phyloP scores from a whole-genome alignment of 805 yeast genomes.

The Torulaspora delbrueckii region DNA sequence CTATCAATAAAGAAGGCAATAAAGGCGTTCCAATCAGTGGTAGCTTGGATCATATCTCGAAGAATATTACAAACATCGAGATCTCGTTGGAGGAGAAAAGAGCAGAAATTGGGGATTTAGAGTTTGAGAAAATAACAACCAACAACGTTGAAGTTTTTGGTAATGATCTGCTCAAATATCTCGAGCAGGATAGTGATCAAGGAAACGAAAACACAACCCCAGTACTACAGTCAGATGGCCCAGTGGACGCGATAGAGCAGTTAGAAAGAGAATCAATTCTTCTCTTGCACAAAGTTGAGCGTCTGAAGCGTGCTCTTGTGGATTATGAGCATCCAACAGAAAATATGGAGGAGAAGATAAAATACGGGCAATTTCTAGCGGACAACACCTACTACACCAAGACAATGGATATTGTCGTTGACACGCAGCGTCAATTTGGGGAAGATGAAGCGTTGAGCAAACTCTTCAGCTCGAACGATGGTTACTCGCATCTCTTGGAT shows the following conservation, averaged over 20 bases:
- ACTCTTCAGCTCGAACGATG: conserved; percentile 7
- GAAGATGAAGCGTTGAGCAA: conserved; percentile 10
- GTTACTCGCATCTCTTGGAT: conserved; percentile 7
- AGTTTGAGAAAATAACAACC: conserved; percentile 31
- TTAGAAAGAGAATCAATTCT: conserved; percentile 26
- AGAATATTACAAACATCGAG: conserved; percentile 8
- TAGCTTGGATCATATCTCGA: conserved; percentile 16
- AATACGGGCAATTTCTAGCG: conserved; percentile 17
- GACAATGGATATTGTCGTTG: conserved; percentile 11
- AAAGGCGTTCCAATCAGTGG: conserved; percentile 6
- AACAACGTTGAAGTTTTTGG: conserved; percentile 33
- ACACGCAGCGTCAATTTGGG: conserved; percentile 9
- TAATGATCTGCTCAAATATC: conserved; percentile 24
- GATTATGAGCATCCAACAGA: conserved; percentile 28
- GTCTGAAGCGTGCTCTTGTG: conserved; percentile 23
- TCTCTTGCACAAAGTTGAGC: conserved; percentile 21
- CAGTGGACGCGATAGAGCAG: conserved; percentile 13
- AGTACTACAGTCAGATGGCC: neutral
- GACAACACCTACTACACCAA: conserved; percentile 16
- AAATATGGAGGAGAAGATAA: conserved; percentile 13
- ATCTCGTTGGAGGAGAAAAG: conserved; percentile 7
- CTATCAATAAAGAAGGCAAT: conserved; percentile 17
- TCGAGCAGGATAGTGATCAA: conserved; percentile 17
- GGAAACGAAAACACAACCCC: neutral
- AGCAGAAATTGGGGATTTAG: conserved; percentile 30